phyloP scores from a whole-genome alignment of 2,329 filamentous ascomycete species.

The Dactylellina parvicollis region DNA sequence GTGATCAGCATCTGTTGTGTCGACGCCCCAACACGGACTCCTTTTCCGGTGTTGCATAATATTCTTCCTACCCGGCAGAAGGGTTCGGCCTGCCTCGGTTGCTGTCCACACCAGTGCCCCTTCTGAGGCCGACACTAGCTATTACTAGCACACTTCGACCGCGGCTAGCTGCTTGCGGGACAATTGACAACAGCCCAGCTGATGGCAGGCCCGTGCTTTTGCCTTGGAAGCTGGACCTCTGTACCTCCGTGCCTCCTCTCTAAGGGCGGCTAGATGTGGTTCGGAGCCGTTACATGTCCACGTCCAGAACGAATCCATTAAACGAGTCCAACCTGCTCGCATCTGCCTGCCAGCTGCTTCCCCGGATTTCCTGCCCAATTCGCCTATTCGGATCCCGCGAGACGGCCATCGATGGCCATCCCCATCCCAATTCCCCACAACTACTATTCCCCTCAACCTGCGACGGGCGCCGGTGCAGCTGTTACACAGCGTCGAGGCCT shows the following conservation, averaged over 20 bases:
- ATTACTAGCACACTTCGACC: not conserved
- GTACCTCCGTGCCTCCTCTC: not conserved
- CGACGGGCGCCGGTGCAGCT: not conserved
- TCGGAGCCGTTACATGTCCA: conserved; percentile 38
- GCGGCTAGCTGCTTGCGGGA: not conserved
- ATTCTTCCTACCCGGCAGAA: conserved; percentile 12
- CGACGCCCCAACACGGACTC: no score
- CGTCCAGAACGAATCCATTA: no score
- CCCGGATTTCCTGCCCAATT: conserved; percentile 52
- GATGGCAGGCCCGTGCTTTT: conserved; percentile 20
- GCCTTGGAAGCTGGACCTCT: conserved; percentile 10
- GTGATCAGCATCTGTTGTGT: no score
- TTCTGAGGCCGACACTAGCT: not conserved
- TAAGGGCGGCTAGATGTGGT: conserved; percentile 32
- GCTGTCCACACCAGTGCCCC: conserved; percentile 4
- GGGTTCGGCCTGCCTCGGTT: conserved; percentile 26
- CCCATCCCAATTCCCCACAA: conserved; percentile 47
- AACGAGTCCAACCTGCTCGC: conserved; percentile 36
- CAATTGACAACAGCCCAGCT: not conserved
- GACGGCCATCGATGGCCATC: conserved; percentile 42
- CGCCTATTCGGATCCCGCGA: conserved; percentile 51
- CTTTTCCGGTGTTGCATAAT: no score
- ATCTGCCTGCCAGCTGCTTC: conserved; percentile 9
- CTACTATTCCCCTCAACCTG: not conserved
- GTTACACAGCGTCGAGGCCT: conserved; percentile 1